phyloP scores from a whole-genome alignment of 805 yeast species.

The Deakozyma indianensis region DNA sequence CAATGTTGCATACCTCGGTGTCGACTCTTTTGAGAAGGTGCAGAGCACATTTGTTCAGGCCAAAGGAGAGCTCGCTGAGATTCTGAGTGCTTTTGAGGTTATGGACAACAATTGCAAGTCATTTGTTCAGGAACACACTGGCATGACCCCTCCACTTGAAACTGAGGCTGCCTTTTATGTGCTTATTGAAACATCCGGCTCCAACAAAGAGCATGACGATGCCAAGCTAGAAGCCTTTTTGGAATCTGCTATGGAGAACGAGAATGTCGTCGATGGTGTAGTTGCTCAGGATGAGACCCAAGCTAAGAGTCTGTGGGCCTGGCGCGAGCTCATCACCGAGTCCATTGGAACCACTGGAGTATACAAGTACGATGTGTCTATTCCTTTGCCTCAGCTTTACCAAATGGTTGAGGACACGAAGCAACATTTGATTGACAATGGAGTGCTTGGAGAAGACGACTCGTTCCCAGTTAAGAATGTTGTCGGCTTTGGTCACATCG shows the following conservation, averaged over 20 bases:
- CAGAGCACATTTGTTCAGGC: conserved; percentile 70
- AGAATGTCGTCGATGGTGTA: conserved; percentile 79
- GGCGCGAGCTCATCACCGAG: conserved; percentile 94
- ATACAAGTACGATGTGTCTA: conserved; percentile 90
- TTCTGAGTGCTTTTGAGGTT: conserved; percentile 84
- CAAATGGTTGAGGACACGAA: conserved; percentile 70
- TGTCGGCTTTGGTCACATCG: conserved; percentile 90
- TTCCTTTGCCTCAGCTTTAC: conserved; percentile 72
- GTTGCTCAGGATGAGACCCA: conserved; percentile 94
- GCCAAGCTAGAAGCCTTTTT: conserved; percentile 75
- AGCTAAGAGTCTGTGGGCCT: conserved; percentile 68
- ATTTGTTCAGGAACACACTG: conserved; percentile 45
- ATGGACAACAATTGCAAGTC: conserved; percentile 48
- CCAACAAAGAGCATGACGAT: conserved; percentile 85
- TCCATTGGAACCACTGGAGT: conserved; percentile 81
- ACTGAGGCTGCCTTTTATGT: conserved; percentile 78
- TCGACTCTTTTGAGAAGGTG: conserved; percentile 69
- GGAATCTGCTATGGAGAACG: conserved; percentile 75
- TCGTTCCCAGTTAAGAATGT: conserved; percentile 68
- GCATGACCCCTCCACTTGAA: conserved; percentile 61
- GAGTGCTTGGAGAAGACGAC: conserved; percentile 43
- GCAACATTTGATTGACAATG: conserved; percentile 38
- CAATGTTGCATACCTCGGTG: conserved; percentile 80
- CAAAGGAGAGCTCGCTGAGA: conserved; percentile 64
- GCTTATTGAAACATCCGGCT: conserved; percentile 91